These are phyloP conservation scores for Microbotryum intermedium DNA, from an alignment of 1,284 basidiomycete species.

Conservation along the genomic window DNA sequence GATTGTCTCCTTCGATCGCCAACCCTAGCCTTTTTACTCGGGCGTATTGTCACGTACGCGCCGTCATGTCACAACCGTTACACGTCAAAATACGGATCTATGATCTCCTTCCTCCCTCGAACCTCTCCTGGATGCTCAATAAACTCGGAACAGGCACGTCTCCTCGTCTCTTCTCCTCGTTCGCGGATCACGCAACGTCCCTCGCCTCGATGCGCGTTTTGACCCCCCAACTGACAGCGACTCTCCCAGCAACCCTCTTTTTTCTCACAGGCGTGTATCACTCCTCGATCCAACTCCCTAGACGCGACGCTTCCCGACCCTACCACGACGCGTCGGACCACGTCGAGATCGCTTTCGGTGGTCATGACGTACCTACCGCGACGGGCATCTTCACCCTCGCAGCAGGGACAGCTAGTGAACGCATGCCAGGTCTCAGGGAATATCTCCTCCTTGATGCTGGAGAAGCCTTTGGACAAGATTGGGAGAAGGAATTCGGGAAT, in stretches of 20 bases:
- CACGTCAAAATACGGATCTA: too few relatives aligned
- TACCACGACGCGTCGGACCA: constrained; percentile 9
- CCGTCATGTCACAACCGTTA: too few relatives aligned
- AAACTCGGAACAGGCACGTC: too few relatives aligned
- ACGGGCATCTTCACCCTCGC: constrained; percentile 22
- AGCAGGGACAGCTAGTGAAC: constrained; percentile 8
- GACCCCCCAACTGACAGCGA: background rate
- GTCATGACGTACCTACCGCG: constrained; percentile 8
- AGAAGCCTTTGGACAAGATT: constrained; percentile 11
- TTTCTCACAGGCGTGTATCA: constrained; percentile 23
- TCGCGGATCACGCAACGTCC: too few relatives aligned
- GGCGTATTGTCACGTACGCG: too few relatives aligned
- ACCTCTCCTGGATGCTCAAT: too few relatives aligned
- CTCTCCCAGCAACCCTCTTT: constrained; percentile 12
- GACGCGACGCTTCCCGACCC: constrained; percentile 15
- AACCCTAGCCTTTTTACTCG: too few relatives aligned
- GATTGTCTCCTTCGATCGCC: too few relatives aligned
- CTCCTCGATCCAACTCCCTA: constrained; percentile 11
- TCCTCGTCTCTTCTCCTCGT: too few relatives aligned
- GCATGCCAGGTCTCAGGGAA: constrained; percentile 24
- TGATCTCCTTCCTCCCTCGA: too few relatives aligned
- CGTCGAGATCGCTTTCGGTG: constrained; percentile 24
- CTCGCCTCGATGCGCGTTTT: too few relatives aligned
- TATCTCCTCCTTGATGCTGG: constrained; percentile 14
- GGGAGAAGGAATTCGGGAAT: constrained; percentile 6